These are phyloP conservation scores for Mycena haematopus DNA, from an alignment of 768 basidiomycete genomes.

Conservation along the genomic window DNA sequence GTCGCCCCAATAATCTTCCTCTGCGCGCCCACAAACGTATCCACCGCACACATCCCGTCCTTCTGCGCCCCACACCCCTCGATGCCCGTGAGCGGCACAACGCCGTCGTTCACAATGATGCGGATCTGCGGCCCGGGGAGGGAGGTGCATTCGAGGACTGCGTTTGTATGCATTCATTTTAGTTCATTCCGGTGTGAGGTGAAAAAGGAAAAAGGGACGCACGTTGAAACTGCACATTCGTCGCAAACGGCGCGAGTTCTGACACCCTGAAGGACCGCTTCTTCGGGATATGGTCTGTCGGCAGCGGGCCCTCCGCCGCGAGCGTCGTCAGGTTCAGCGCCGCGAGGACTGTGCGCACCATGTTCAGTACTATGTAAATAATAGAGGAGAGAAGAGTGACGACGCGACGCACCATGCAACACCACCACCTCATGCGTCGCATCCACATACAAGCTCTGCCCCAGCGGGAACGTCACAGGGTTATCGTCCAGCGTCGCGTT, in stretches of 20 bases:
- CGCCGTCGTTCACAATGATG: constrained; percentile 87
- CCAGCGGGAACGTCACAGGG: constrained; percentile 71
- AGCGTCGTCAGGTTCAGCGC: constrained; percentile 84
- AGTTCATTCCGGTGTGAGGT: constrained; percentile 6
- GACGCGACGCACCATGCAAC: constrained; percentile 63
- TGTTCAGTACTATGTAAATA: no score
- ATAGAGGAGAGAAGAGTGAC: no score
- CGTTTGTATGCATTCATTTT: constrained; percentile 29
- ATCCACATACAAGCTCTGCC: constrained; percentile 81
- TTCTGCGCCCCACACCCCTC: constrained; percentile 73
- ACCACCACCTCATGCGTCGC: constrained; percentile 94
- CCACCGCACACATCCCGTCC: constrained; percentile 80
- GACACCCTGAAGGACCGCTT: constrained; percentile 74
- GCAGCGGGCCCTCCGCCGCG: constrained; percentile 74
- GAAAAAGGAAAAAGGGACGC: no score
- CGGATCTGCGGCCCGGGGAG: constrained; percentile 67
- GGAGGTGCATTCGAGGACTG: constrained; percentile 69
- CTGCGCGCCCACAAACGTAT: constrained; percentile 74
- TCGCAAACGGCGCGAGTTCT: constrained; percentile 86
- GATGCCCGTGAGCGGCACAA: constrained; percentile 81
- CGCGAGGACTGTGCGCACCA: constrained; percentile 75
- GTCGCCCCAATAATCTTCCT: constrained; percentile 68
- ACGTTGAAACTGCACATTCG: constrained; percentile 91
- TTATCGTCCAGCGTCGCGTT: constrained; percentile 83
- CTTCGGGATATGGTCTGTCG: constrained; percentile 70